Evolutionary conservation across 2,329 filamentous ascomycete genomes (phyloP).

Genomic region (Juglanconis oblonga): DNA sequence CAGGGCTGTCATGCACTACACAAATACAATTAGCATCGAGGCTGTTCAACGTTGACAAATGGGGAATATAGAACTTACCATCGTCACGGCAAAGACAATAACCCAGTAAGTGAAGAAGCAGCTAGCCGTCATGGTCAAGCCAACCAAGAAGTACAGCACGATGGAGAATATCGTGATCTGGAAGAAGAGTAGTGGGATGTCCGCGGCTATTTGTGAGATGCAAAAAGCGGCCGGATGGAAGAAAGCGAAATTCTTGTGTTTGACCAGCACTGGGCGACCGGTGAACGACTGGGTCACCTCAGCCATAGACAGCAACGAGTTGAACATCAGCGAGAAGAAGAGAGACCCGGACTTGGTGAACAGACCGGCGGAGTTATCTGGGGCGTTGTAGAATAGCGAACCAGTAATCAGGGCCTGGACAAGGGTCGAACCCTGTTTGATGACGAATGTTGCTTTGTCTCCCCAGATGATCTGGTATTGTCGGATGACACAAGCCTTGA

Average conservation of each 20-base stretch:
- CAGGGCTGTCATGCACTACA: neutral
- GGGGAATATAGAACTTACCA: too few relatives aligned
- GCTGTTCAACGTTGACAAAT: too few relatives aligned
- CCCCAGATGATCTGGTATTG: constrained; percentile 66
- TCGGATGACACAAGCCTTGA: constrained; percentile 53
- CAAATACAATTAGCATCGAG: too few relatives aligned
- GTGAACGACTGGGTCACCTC: constrained; percentile 64
- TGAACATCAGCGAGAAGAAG: constrained; percentile 63
- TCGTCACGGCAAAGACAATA: neutral
- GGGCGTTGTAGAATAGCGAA: constrained; percentile 65
- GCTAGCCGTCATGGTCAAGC: constrained; percentile 30
- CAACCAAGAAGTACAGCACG: constrained; percentile 64
- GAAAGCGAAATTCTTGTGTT: constrained; percentile 56
- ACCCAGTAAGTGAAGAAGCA: constrained; percentile 35
- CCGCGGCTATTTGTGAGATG: constrained; percentile 51
- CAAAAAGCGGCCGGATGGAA: constrained; percentile 59
- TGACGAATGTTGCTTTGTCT: constrained; percentile 60
- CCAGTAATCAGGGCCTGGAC: constrained; percentile 60
- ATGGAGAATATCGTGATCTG: constrained; percentile 58
- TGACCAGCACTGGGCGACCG: constrained; percentile 57
- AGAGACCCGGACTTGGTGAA: constrained; percentile 63
- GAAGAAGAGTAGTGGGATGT: constrained; percentile 54
- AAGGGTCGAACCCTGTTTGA: constrained; percentile 59
- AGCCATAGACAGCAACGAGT: constrained; percentile 60
- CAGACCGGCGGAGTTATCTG: constrained; percentile 53